Conservation (phyloP, 495 filamentous ascomycete genomes). For the Cenococcum geophilum region DNA sequence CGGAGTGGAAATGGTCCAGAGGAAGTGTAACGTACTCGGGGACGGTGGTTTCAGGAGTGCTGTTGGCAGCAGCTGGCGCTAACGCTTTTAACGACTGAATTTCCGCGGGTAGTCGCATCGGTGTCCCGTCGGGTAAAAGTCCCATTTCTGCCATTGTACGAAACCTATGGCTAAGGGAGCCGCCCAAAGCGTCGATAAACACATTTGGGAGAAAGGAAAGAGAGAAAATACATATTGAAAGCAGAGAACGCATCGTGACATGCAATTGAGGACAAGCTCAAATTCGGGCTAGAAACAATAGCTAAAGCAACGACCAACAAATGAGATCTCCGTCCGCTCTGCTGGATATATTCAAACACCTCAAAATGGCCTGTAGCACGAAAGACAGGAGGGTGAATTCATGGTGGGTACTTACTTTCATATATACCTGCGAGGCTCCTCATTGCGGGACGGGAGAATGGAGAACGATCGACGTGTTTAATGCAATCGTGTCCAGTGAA, state of each 20-base stretch:
- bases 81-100: background rate
- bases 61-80: background rate
- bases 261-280: background rate
- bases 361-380: too few relatives aligned
- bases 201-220: background rate
- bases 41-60: slow-evolving; percentile 12
- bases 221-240: slow-evolving; percentile 1
- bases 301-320: background rate
- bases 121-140: slow-evolving; percentile 27
- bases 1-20: slow-evolving; percentile 25
- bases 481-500: too few relatives aligned
- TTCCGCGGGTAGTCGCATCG: slow-evolving; percentile 11
- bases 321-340: background rate
- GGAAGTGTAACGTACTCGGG: slow-evolving; percentile 27
- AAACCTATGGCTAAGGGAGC: background rate
- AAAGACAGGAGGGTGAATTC: too few relatives aligned
- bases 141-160: slow-evolving; percentile 23
- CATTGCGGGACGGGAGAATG: too few relatives aligned
- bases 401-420: too few relatives aligned
- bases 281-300: background rate
- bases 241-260: background rate
- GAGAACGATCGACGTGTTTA: too few relatives aligned
- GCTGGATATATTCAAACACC: too few relatives aligned
- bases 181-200: background rate
- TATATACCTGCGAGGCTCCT: too few relatives aligned